These are phyloP conservation scores for Metschnikowia sp. DNA, from an alignment of 805 yeast species.

Conservation along the genomic window DNA sequence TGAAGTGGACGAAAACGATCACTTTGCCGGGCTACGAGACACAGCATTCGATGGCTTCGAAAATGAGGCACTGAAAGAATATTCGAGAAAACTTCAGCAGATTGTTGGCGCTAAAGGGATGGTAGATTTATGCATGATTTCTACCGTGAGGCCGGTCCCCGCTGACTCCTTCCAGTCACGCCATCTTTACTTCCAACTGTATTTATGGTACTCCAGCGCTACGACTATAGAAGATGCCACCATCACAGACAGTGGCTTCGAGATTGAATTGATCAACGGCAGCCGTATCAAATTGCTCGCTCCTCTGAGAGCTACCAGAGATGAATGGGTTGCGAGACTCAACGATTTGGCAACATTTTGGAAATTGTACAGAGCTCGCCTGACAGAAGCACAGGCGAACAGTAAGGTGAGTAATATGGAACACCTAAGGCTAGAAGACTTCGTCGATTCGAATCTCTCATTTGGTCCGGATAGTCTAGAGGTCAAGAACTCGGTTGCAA, in stretches of 20 bases:
- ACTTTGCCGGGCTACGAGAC: slow-evolving; percentile 59
- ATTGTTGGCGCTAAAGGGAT: slow-evolving; percentile 57
- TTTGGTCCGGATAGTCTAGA: slow-evolving; percentile 24
- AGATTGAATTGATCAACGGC: slow-evolving; percentile 48
- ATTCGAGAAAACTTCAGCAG: slow-evolving; percentile 56
- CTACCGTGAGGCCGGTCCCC: slow-evolving; percentile 34
- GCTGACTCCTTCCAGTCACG: slow-evolving; percentile 17
- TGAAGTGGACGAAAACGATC: slow-evolving; percentile 45
- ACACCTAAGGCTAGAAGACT: slow-evolving; percentile 50
- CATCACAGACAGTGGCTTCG: slow-evolving; percentile 49
- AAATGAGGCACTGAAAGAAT: slow-evolving; percentile 56
- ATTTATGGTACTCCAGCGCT: slow-evolving; percentile 30
- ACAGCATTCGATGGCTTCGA: slow-evolving; percentile 51
- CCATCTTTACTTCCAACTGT: slow-evolving; percentile 26
- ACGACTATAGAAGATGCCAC: slow-evolving; percentile 23
- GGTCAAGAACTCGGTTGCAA: slow-evolving; percentile 41
- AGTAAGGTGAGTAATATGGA: slow-evolving; percentile 45
- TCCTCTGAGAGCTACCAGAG: slow-evolving; percentile 43
- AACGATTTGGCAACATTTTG: slow-evolving; percentile 51
- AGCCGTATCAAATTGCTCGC: slow-evolving; percentile 53
- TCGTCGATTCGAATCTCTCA: slow-evolving; percentile 51
- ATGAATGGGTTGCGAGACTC: slow-evolving; percentile 65
- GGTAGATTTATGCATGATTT: slow-evolving; percentile 55
- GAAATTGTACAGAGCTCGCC: slow-evolving; percentile 43
- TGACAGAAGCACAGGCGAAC: slow-evolving; percentile 31